Evolutionary conservation across 768 basidiomycete species (phyloP), one percentile per base, ranked within the genome.

Genomic region (Chalciporus pseudorubinellus): DNA sequence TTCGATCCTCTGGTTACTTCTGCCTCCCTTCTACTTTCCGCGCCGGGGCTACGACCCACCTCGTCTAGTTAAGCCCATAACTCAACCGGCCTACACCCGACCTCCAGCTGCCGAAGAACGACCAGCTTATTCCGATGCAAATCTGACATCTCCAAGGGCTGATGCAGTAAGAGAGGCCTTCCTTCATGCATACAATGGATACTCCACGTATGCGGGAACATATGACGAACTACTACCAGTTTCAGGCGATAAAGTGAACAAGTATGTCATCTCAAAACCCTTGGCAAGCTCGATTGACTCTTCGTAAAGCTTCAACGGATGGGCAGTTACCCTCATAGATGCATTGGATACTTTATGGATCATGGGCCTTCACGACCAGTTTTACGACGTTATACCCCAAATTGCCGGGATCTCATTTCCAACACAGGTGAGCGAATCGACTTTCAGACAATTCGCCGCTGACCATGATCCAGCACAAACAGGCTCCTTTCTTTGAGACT

Each of bases 261-360:
- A 82, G 84, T 85, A 56, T 28, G 33, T 43, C 41, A 11, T 14
- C 11, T 10, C 22, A 24, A 29, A 20, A 36, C 10, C 14, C 22
- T 3, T 12, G 12, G 11, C 18, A 19, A 24, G n/a, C 43, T 43
- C 24, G 26, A 46, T 19, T 38, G 6, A 29, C 4, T 4, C 20
- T 36, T 16, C 20, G 13, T 39, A 46, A 24, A 58, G 72, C 52
- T 73, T 80, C 62, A 80, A 80, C 61, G 79, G 78, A 26, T 82
- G 80, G 86, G 81, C 75, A 54, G 74, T 87, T 12, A 82, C 85
- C 5, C 69, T 92, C 40, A 74, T 90, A 45, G 92, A 94, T 58
- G 80, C 87, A 1, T 73, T 94, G 34, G 89, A 91, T 60, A 88
- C 89, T 2, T 82, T 95, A 75, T 81, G 84, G 72, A 76, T 94